These are phyloP conservation scores for Alternaria triticina DNA, from an alignment of 2,329 filamentous ascomycete genomes.

Conservation along the genomic window DNA sequence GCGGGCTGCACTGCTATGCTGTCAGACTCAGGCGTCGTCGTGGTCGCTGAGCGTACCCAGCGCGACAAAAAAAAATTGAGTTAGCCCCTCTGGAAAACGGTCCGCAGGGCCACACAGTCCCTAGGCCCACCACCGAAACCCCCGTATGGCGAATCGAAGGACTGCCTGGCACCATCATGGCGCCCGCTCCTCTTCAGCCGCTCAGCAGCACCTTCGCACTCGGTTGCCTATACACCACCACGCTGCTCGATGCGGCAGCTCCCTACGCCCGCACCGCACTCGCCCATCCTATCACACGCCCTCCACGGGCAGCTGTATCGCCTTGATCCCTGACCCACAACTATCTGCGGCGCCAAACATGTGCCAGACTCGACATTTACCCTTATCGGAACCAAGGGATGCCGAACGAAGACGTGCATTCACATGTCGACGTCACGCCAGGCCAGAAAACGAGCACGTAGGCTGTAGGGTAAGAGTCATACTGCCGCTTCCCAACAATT, in stretches of 20 bases:
- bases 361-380: not conserved
- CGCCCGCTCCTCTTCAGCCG: conserved; percentile 9
- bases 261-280: not conserved
- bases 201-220: conserved; percentile 3
- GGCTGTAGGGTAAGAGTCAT: conserved; percentile 7
- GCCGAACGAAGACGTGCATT: conserved; percentile 1
- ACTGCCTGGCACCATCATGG: conserved; percentile 8
- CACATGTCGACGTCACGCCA: conserved; percentile 12
- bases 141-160: conserved; percentile 15
- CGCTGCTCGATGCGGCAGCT: conserved; percentile 17
- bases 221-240: conserved; percentile 26
- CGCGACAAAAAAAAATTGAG: conserved; percentile 15
- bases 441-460: not conserved
- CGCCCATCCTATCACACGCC: conserved; percentile 6
- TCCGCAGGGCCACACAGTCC: conserved; percentile 14
- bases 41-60: not conserved
- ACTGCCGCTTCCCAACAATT: conserved; percentile 7
- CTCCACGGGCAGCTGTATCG: not conserved
- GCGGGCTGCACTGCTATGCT: conserved; percentile 17
- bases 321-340: conserved; percentile 3
- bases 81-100: conserved; percentile 24
- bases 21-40: conserved; percentile 12
- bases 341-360: not conserved
- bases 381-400: conserved; percentile 1
- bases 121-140: not conserved